Percentiles rank a stretch among this genome's conserved stretches.
Conservation (phyloP, 495 filamentous ascomycete species). For the Annulohypoxylon maeteangense region DNA sequence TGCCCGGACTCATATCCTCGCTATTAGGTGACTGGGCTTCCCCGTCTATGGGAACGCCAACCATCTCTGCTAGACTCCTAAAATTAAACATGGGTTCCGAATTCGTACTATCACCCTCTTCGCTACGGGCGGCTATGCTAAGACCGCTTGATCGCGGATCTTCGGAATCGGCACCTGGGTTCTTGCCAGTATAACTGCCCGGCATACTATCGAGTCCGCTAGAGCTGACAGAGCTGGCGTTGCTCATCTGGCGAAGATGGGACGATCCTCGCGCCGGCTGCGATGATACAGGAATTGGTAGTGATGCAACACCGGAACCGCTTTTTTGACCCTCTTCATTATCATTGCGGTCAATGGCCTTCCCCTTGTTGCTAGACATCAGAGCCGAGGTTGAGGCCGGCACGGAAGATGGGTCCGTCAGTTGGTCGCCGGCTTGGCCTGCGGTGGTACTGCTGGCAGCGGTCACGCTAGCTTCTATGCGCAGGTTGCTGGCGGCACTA, state of each 20-base stretch:
- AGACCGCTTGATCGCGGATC: constrained; percentile 59
- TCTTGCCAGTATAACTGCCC: constrained; percentile 59
- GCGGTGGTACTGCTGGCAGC: constrained; percentile 35
- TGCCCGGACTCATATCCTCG: constrained; percentile 16
- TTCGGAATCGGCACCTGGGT: constrained; percentile 53
- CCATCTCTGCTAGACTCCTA: constrained; percentile 84
- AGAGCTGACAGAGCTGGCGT: constrained; percentile 82
- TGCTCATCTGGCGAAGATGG: constrained; percentile 82
- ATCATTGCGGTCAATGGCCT: constrained; percentile 73
- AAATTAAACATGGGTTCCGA: constrained; percentile 92
- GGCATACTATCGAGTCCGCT: constrained; percentile 73
- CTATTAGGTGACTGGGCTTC: constrained; percentile 25
- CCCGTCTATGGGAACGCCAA: constrained; percentile 66
- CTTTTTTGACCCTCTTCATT: constrained; percentile 32
- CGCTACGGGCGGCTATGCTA: constrained; percentile 53
- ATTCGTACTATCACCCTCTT: constrained; percentile 62
- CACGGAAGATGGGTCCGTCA: constrained; percentile 29
- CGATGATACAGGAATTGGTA: constrained; percentile 52
- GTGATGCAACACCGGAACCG: constrained; percentile 37
- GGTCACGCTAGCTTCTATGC: constrained; percentile 55
- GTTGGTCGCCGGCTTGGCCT: constrained; percentile 14
- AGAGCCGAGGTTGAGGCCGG: constrained; percentile 25
- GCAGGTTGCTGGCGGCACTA: constrained; percentile 62
- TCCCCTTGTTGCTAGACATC: constrained; percentile 73
- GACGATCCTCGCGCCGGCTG: constrained; percentile 65